A percentile compares a stretch with the other conserved stretches of the same genome.
Evolutionary conservation across 2,329 filamentous ascomycete species (phyloP).

Genomic region (Gaeumannomyces tritici): DNA sequence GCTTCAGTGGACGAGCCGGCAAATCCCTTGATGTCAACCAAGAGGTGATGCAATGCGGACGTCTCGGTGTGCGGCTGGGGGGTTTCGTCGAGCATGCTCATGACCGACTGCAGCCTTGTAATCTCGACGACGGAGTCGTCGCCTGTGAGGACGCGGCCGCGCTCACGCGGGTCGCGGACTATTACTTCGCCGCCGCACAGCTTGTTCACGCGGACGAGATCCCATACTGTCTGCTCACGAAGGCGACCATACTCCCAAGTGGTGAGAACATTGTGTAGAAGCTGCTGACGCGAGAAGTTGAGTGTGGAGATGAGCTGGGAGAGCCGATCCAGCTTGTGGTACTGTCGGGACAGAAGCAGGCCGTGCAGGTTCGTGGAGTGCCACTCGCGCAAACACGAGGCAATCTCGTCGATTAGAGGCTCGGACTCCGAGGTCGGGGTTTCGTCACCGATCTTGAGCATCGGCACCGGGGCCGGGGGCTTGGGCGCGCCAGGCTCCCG

Average conservation of each 20-base stretch:
- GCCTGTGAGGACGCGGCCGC: conserved; percentile 78
- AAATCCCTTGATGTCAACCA: conserved; percentile 78
- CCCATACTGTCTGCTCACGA: conserved; percentile 89
- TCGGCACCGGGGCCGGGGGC: conserved; percentile 85
- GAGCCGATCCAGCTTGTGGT: conserved; percentile 70
- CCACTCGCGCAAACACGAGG: conserved; percentile 94
- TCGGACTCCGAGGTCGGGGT: conserved; percentile 83
- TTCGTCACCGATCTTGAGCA: conserved; percentile 96
- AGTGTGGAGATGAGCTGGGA: conserved; percentile 72
- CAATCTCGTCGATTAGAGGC: conserved; percentile 93
- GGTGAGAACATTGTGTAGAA: conserved; percentile 90
- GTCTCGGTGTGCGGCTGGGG: conserved; percentile 59
- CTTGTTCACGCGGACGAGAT: conserved; percentile 89
- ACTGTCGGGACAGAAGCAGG: conserved; percentile 73
- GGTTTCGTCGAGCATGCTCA: conserved; percentile 85
- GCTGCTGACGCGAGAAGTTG: conserved; percentile 76
- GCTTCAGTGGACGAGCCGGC: conserved; percentile 67
- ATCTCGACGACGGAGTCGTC: conserved; percentile 90
- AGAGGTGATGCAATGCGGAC: conserved; percentile 66
- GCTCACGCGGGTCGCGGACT: conserved; percentile 76
- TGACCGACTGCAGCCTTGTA: conserved; percentile 84
- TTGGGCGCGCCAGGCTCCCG: conserved; percentile 62
- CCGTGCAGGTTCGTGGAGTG: conserved; percentile 95
- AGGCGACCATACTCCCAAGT: conserved; percentile 70
- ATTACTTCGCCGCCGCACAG: conserved; percentile 89